A percentile compares a stretch with the other conserved stretches of the same genome.
phyloP scores from a whole-genome alignment of 768 basidiomycete genomes.

The Mycena albidolilacea region DNA sequence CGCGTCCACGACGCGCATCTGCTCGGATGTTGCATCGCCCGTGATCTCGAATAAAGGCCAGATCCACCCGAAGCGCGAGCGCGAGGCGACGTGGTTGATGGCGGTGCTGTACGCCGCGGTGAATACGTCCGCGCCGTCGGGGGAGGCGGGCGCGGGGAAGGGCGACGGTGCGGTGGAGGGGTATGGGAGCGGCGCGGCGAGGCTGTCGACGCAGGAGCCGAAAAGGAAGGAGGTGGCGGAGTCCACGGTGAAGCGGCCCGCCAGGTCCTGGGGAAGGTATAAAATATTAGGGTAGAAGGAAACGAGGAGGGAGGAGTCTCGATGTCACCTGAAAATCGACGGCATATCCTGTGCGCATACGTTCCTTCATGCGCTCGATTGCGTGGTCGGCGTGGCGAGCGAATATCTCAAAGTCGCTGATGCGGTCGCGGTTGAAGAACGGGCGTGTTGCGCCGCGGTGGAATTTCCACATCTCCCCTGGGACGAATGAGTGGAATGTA shows the following conservation, averaged over 20 bases:
- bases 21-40: slow-evolving; percentile 60
- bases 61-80: slow-evolving; percentile 56
- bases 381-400: slow-evolving; percentile 66
- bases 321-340: slow-evolving; percentile 71
- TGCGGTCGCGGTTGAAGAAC: slow-evolving; percentile 75
- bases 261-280: slow-evolving; percentile 54
- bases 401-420: slow-evolving; percentile 76
- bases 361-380: slow-evolving; percentile 58
- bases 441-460: slow-evolving; percentile 79
- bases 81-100: slow-evolving; percentile 36
- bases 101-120: slow-evolving; percentile 7
- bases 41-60: slow-evolving; percentile 71
- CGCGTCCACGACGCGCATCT: slow-evolving; percentile 63
- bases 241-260: slow-evolving; percentile 71
- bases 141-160: not conserved
- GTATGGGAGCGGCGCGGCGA: slow-evolving; percentile 64
- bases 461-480: slow-evolving; percentile 75
- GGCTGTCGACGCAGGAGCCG: slow-evolving; percentile 61
- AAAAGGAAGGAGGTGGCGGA: slow-evolving; percentile 74
- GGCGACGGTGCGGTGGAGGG: slow-evolving; percentile 50
- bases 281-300: not conserved
- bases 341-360: slow-evolving; percentile 62
- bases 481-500: not conserved
- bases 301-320: not conserved
- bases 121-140: slow-evolving; percentile 31